phyloP scores from a whole-genome alignment of 148 eudicot species.

The Amaranthus palmeri region DNA sequence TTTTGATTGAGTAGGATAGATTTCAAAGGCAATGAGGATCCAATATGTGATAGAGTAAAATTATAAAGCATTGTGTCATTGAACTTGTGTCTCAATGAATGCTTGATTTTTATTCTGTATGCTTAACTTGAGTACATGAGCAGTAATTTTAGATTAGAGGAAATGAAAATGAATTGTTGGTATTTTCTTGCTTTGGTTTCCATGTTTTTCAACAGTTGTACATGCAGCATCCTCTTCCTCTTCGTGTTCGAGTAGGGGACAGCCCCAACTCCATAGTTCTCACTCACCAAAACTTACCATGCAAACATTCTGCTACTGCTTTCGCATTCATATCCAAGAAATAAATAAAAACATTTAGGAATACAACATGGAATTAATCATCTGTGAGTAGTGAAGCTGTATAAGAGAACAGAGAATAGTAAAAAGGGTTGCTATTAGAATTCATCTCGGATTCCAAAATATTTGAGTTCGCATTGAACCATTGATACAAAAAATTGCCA shows the following conservation, averaged over 20 bases:
- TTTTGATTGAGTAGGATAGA: background rate
- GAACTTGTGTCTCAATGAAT: background rate
- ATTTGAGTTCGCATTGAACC: background rate
- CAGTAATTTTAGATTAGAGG: background rate
- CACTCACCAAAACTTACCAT: too few species aligned
- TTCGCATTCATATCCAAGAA: too few species aligned
- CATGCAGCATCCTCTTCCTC: too few species aligned
- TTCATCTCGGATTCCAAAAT: background rate
- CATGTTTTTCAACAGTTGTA: background rate
- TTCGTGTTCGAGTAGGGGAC: too few species aligned
- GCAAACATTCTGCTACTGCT: too few species aligned
- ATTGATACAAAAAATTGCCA: background rate
- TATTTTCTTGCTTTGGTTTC: background rate
- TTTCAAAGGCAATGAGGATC: background rate
- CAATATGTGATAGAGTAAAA: background rate
- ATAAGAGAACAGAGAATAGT: background rate
- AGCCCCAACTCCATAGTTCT: too few species aligned
- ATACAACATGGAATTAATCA: background rate
- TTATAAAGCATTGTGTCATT: too few species aligned
- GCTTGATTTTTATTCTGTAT: background rate
- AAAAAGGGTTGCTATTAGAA: background rate
- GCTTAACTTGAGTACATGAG: background rate
- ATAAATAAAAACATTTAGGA: background rate
- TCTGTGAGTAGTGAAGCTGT: background rate
- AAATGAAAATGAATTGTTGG: background rate